Evolutionary conservation across 2,329 filamentous ascomycete genomes (phyloP).

Genomic region (Polytolypa hystricis): DNA sequence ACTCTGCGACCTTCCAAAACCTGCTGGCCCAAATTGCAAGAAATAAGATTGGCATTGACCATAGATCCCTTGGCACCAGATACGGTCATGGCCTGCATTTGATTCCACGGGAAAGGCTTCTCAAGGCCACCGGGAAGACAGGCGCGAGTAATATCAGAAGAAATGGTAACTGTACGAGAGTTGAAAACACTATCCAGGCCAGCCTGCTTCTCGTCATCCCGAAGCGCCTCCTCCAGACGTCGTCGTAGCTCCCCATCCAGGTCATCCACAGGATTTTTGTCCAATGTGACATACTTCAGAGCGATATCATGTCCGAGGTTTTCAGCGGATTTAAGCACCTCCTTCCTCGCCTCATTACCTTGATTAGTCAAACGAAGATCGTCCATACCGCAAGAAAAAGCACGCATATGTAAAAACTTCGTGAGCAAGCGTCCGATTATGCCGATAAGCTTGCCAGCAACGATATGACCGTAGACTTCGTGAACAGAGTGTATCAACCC

Average conservation of each 20-base stretch:
- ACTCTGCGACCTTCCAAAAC: constrained; percentile 91
- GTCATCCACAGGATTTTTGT: constrained; percentile 49
- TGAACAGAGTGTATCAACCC: constrained; percentile 88
- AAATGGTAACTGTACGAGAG: constrained; percentile 55
- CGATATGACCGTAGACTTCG: constrained; percentile 79
- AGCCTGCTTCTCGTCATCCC: constrained; percentile 83
- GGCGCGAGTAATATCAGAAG: constrained; percentile 62
- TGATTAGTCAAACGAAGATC: constrained; percentile 75
- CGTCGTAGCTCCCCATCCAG: constrained; percentile 61
- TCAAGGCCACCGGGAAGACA: constrained; percentile 74
- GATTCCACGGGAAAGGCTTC: constrained; percentile 90
- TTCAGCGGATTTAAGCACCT: constrained; percentile 57
- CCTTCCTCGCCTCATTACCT: constrained; percentile 60
- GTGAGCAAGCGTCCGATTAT: constrained; percentile 82
- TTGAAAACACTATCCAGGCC: constrained; percentile 86
- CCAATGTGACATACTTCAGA: constrained; percentile 76
- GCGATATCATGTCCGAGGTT: constrained; percentile 68
- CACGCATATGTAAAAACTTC: constrained; percentile 80
- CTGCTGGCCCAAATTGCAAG: constrained; percentile 93
- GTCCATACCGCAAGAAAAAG: constrained; percentile 95
- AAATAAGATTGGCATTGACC: constrained; percentile 96
- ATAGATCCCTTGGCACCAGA: constrained; percentile 87
- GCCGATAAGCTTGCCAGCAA: constrained; percentile 79
- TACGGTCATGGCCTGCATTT: constrained; percentile 98
- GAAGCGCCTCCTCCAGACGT: constrained; percentile 77